Conservation (phyloP, 257 asterid species). For the Ocimum tenuiflorum region DNA sequence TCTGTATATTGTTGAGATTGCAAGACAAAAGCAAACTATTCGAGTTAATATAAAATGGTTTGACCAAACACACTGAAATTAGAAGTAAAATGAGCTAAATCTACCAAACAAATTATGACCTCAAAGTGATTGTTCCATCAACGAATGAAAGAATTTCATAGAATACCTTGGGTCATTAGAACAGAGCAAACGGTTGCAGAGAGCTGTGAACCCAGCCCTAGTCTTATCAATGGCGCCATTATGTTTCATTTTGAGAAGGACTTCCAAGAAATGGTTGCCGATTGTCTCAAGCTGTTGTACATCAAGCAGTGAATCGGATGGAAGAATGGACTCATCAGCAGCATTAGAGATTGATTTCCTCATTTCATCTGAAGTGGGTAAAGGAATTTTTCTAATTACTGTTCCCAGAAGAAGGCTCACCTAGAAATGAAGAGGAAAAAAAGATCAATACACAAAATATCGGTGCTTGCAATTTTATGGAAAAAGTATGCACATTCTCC, state of each 20-base stretch:
- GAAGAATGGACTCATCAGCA: conserved; percentile 19
- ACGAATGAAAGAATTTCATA: neutral
- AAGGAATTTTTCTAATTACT: conserved; percentile 76
- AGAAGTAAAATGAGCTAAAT: neutral
- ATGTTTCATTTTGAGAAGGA: conserved; percentile 94
- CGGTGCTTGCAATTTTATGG: neutral
- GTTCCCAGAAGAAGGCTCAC: conserved; percentile 97
- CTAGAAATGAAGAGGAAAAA: conserved; percentile 37
- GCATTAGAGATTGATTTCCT: conserved; percentile 24
- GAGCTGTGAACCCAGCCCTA: conserved; percentile 97
- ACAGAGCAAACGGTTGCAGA: conserved; percentile 93
- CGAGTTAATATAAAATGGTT: neutral
- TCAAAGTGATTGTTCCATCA: conserved; percentile 9
- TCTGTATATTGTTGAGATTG: neutral
- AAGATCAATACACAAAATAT: neutral
- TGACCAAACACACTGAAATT: neutral
- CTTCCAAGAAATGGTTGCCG: conserved; percentile 91
- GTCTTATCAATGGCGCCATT: conserved; percentile 97
- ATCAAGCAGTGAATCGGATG: conserved; percentile 62
- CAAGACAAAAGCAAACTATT: neutral
- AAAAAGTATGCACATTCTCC: neutral
- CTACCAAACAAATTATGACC: neutral
- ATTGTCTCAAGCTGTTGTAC: conserved; percentile 79
- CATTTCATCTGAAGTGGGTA: conserved; percentile 59
- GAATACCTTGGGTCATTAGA: conserved; percentile 82